Conservation (phyloP, 2,329 filamentous ascomycete genomes). For the Domatiomyces catenatus region DNA sequence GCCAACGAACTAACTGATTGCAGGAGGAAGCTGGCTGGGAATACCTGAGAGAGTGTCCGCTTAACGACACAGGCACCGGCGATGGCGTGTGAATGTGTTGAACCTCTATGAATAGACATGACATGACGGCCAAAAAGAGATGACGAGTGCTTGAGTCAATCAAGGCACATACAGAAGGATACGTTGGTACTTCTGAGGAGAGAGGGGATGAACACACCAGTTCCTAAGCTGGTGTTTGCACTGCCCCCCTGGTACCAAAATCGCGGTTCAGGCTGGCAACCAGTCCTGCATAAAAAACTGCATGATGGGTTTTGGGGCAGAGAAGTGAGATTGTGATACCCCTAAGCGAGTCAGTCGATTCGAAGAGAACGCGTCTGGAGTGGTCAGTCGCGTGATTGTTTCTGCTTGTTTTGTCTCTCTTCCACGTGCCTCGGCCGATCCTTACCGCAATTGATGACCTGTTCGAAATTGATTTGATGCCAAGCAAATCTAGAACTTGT, state of each 20-base stretch:
- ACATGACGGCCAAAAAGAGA: neutral
- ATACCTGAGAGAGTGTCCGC: constrained; percentile 29
- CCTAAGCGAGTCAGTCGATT: neutral
- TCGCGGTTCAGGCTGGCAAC: neutral
- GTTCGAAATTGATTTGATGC: neutral
- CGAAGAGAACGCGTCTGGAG: neutral
- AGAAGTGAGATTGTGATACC: neutral
- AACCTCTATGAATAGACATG: neutral
- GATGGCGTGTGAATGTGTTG: neutral
- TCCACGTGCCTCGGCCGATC: neutral
- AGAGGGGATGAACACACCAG: neutral
- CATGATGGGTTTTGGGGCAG: neutral
- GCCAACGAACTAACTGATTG: neutral
- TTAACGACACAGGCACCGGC: constrained; percentile 14
- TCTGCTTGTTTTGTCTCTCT: neutral
- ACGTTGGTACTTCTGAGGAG: neutral
- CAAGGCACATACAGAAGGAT: neutral
- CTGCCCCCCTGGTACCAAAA: neutral
- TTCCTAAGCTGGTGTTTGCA: neutral
- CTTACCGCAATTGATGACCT: neutral
- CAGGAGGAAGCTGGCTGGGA: constrained; percentile 34
- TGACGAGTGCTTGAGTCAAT: neutral
- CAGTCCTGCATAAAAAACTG: neutral
- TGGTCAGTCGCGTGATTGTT: neutral
- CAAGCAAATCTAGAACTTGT: neutral